Conservation (phyloP, 257 asterid genomes). For the Scutellaria baicalensis region DNA sequence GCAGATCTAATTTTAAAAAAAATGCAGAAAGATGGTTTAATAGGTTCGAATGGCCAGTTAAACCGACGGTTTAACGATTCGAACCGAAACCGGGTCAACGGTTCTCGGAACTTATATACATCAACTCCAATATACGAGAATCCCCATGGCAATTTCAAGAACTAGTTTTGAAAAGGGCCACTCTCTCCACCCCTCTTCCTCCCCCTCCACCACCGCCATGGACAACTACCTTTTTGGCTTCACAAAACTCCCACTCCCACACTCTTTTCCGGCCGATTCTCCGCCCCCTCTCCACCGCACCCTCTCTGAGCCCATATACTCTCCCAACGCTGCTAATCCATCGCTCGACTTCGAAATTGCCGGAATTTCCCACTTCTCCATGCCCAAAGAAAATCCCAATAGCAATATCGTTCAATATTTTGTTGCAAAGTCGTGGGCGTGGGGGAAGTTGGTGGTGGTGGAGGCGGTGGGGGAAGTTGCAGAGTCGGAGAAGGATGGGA, state of each 20-base stretch:
- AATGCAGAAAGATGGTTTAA: too few relatives aligned
- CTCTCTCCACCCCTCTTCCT: too few relatives aligned
- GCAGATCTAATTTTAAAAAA: too few relatives aligned
- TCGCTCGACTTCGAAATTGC: not conserved
- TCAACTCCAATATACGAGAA: slow-evolving; percentile 13
- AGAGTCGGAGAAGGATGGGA: too few relatives aligned
- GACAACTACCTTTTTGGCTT: slow-evolving; percentile 3
- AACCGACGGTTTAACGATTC: too few relatives aligned
- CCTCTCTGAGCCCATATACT: slow-evolving; percentile 29
- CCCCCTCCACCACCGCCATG: not conserved
- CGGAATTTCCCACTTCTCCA: not conserved
- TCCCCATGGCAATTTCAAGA: slow-evolving; percentile 14
- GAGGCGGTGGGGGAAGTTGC: too few relatives aligned
- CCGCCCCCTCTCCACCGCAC: slow-evolving; percentile 33
- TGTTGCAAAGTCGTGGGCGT: too few relatives aligned
- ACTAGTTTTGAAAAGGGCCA: slow-evolving; percentile 19
- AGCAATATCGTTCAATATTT: not conserved
- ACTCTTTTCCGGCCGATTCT: not conserved
- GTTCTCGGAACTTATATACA: too few relatives aligned
- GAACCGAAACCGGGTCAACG: too few relatives aligned
- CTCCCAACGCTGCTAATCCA: not conserved
- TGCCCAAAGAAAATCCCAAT: not conserved
- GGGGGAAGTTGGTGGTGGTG: too few relatives aligned
- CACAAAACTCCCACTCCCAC: slow-evolving; percentile 19
- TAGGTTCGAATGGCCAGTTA: too few relatives aligned